Evolutionary conservation across 192 early-diverging fungal species (phyloP).

Genomic region (Linnemannia hyalina): DNA sequence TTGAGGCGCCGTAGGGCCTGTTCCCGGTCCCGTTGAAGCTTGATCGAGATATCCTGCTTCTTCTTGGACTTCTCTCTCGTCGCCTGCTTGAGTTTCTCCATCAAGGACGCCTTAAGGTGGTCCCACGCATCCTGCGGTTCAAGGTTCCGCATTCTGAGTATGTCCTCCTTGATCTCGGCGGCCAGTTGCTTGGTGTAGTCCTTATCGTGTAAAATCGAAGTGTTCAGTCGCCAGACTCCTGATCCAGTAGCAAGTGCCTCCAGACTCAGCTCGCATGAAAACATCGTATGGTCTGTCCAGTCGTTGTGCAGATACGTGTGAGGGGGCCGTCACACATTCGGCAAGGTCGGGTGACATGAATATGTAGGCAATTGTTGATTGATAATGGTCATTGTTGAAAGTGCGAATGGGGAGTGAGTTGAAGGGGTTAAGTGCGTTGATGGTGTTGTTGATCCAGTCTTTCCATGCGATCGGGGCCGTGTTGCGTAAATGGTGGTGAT

Average conservation of each 20-base stretch:
- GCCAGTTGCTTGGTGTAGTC: background rate
- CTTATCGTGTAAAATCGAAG: background rate
- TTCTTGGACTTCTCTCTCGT: background rate
- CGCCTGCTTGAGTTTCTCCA: background rate
- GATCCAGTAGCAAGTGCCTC: background rate
- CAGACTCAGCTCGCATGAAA: background rate
- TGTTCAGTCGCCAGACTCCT: constrained; percentile 16
- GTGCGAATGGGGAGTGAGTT: background rate
- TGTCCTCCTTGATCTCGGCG: background rate
- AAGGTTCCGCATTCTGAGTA: background rate
- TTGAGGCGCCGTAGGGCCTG: background rate
- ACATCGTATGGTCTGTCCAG: constrained; percentile 14
- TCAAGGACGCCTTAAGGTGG: background rate
- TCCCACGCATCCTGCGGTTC: background rate
- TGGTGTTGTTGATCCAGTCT: constrained; percentile 6
- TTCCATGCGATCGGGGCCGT: constrained; percentile 1
- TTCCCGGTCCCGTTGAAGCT: constrained; percentile 4
- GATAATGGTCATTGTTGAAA: background rate
- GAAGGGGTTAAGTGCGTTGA: background rate
- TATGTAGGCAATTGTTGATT: background rate
- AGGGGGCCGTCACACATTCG: background rate
- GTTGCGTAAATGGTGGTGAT: background rate
- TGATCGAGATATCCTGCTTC: background rate
- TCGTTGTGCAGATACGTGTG: background rate
- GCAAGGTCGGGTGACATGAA: background rate